Percentiles rank a stretch among this genome's conserved stretches.
Evolutionary conservation across 768 basidiomycete species (phyloP).

Genomic region (Suillus plorans): DNA sequence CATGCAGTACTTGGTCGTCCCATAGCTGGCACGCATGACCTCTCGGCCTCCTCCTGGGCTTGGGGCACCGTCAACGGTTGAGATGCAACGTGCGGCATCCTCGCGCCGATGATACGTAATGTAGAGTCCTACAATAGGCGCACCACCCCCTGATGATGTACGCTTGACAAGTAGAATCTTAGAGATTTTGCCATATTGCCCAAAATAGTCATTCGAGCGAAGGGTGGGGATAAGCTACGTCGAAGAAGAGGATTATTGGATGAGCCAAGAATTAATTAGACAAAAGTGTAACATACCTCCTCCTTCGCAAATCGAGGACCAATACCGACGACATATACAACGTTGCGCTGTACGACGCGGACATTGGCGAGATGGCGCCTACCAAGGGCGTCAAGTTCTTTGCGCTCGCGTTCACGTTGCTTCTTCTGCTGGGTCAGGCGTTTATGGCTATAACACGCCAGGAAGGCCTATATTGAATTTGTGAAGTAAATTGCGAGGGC

Average conservation of each 20-base stretch:
- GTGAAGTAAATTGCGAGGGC: conserved; percentile 4
- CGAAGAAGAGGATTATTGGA: conserved; percentile 5
- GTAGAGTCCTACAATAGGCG: conserved; percentile 87
- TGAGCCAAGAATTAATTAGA: conserved; percentile 6
- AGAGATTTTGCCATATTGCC: conserved; percentile 97
- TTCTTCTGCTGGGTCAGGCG: conserved; percentile 95
- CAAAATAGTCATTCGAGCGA: conserved; percentile 95
- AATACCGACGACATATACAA: conserved; percentile 95
- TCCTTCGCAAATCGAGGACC: conserved; percentile 94
- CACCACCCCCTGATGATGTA: conserved; percentile 67
- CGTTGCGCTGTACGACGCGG: conserved; percentile 93
- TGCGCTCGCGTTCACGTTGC: conserved; percentile 90
- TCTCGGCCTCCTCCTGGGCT: conserved; percentile 90
- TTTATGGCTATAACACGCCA: conserved; percentile 67
- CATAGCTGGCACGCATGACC: conserved; percentile 90
- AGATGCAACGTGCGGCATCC: conserved; percentile 91
- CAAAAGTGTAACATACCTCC: conserved; percentile 59
- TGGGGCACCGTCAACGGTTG: conserved; percentile 87
- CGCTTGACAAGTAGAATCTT: conserved; percentile 94
- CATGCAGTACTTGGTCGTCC: conserved; percentile 98
- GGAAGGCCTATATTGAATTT: conserved; percentile 16
- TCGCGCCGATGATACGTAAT: conserved; percentile 94
- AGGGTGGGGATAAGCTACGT: conserved; percentile 83
- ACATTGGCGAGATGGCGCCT: conserved; percentile 89
- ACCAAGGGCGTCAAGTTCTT: conserved; percentile 86